Evolutionary conservation across 2,329 filamentous ascomycete genomes (phyloP), one percentile per base, ranked within the genome.

Genomic region (Coniochaeta sp.): DNA sequence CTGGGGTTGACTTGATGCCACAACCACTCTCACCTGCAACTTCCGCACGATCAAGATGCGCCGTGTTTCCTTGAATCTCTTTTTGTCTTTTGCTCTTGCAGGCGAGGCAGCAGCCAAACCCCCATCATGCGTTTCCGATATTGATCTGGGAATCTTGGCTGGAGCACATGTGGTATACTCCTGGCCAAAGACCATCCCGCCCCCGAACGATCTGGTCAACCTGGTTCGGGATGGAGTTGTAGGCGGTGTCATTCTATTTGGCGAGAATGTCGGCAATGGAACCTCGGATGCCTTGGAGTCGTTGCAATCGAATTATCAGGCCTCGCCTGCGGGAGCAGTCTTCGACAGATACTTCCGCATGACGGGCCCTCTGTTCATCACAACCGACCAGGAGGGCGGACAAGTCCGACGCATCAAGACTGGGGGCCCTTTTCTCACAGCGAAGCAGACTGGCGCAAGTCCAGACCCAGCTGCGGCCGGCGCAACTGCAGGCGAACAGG

Each of bases 201-300:
- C 45, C 18, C 45, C 45, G 1, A 26, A 16, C 26, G 16, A 48
- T 7, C 45, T 48, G 24, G 45, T 48, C 9, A 6, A 13, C 18
- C 45, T 48, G 13, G 26, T 31, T 14, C 45, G 45, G 6, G 28
- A 48, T 13, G 45, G 45, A 9, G 26, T 48, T 10, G 45, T 48
- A 18, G 45, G 45, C 45, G 45, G 45, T 14, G 45, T 48, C 45
- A 48, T 48, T n/a, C 45, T 48, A 13, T 48, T 48, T 26, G 45
- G 45, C 6, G 45, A 48, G 28, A 48, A 48, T n/a, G 45, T 48
- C 28, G 45, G 45, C 14, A 31, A 28, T 10, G 45, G 45, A 12
- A 48, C 45, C 9, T 24, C 45, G 30, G 26, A 30, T 10, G 26
- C 45, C 8, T 14, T 48, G 18, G 45, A 24, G n/a, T 30, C 45